phyloP scores from a whole-genome alignment of 768 basidiomycete species.

The Clavulina sp. region DNA sequence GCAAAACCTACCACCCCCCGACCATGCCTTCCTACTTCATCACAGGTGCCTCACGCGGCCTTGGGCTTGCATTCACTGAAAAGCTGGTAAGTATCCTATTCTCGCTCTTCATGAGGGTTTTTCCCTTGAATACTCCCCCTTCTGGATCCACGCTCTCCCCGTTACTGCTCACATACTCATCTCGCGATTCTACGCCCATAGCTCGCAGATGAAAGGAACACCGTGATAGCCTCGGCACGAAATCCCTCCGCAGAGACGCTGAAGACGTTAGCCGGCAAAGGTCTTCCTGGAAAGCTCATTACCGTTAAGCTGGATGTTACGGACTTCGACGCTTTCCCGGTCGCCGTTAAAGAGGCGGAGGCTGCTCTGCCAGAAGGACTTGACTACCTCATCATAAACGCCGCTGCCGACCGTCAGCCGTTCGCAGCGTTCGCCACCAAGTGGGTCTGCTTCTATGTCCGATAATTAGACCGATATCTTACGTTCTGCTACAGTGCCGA shows the following conservation, averaged over 20 bases:
- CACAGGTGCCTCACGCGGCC: slow-evolving; percentile 4
- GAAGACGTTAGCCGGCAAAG: too few species aligned
- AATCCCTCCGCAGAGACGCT: slow-evolving; percentile 2
- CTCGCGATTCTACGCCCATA: too few species aligned
- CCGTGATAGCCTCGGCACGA: slow-evolving; percentile 7
- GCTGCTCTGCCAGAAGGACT: slow-evolving; percentile 1
- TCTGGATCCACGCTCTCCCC: too few species aligned
- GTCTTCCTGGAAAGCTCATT: too few species aligned
- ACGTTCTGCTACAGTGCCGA: too few species aligned
- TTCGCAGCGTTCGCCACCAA: neutral
- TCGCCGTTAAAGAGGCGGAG: neutral
- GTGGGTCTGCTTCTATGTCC: neutral
- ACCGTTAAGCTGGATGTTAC: slow-evolving; percentile 3
- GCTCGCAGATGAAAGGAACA: slow-evolving; percentile 3
- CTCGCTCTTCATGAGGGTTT: neutral
- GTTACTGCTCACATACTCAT: too few species aligned
- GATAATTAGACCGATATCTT: neutral
- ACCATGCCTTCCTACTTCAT: slow-evolving; percentile 9
- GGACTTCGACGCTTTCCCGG: neutral
- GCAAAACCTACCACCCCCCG: too few species aligned
- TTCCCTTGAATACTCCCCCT: neutral
- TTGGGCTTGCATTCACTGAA: slow-evolving; percentile 6
- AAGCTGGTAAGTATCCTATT: neutral
- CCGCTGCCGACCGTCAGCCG: slow-evolving; percentile 2
- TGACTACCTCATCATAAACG: slow-evolving; percentile 4